Percentiles rank a stretch among this genome's conserved stretches.
Conservation (phyloP, 495 filamentous ascomycete genomes). For the Aspergillus biplanus region DNA sequence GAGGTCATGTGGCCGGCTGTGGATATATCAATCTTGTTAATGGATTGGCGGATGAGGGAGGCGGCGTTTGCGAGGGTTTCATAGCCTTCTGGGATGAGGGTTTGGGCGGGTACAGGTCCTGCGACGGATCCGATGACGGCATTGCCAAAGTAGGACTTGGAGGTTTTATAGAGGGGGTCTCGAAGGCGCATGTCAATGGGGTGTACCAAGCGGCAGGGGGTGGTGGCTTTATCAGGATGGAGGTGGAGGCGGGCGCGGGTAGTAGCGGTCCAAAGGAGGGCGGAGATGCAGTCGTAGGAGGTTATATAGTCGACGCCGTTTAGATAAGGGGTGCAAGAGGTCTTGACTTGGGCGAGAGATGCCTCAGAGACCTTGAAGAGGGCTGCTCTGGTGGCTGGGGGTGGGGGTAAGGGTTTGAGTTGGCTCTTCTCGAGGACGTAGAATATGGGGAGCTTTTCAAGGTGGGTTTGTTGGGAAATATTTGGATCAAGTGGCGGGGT, state of each 20-base stretch:
- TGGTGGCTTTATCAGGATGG: slow-evolving; percentile 23
- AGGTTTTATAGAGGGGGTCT: slow-evolving; percentile 25
- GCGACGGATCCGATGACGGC: slow-evolving; percentile 25
- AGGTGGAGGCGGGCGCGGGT: slow-evolving; percentile 24
- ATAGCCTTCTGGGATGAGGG: slow-evolving; percentile 15
- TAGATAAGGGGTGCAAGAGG: slow-evolving; percentile 16
- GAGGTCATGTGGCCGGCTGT: slow-evolving; percentile 22
- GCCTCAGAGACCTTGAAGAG: slow-evolving; percentile 28
- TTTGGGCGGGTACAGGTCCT: slow-evolving; percentile 18
- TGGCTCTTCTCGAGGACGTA: slow-evolving; percentile 26
- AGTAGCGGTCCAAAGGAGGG: slow-evolving; percentile 29
- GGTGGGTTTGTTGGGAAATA: slow-evolving; percentile 17
- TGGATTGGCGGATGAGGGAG: slow-evolving; percentile 27
- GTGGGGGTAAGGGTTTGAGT: slow-evolving; percentile 19
- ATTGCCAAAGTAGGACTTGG: slow-evolving; percentile 32
- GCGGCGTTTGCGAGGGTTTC: slow-evolving; percentile 25
- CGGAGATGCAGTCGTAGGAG: slow-evolving; percentile 34
- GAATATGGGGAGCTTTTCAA: slow-evolving; percentile 22
- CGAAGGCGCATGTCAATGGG: slow-evolving; percentile 31
- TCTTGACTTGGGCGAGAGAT: slow-evolving; percentile 24
- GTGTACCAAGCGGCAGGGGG: slow-evolving; percentile 22
- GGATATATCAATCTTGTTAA: slow-evolving; percentile 15
- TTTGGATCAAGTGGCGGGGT: slow-evolving; percentile 4
- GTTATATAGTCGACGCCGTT: slow-evolving; percentile 28
- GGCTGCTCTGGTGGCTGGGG: slow-evolving; percentile 2